Evolutionary conservation across 495 filamentous ascomycete genomes (phyloP).

Genomic region (Xylaria flabelliformis): DNA sequence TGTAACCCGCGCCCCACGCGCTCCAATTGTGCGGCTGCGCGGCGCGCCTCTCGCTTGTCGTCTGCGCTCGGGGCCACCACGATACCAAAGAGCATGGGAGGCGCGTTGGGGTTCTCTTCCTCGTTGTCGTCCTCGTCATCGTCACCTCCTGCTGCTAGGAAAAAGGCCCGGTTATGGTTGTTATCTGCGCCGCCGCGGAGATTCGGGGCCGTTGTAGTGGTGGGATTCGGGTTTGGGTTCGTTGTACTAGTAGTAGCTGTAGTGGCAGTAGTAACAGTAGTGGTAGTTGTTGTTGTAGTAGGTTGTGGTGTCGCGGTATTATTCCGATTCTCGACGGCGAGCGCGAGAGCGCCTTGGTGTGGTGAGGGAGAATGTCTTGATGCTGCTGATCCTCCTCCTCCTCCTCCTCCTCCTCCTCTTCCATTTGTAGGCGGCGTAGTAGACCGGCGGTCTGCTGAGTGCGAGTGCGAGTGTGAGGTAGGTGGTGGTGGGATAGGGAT

Average conservation of each 20-base stretch:
- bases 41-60: constrained; percentile 39
- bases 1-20: constrained; percentile 47
- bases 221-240: neutral
- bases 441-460: neutral
- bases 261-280: no score
- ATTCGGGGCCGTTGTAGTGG: neutral
- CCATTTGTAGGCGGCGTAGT: constrained; percentile 5
- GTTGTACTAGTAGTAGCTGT: neutral
- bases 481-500: neutral
- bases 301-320: constrained; percentile 6
- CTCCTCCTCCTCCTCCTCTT: neutral
- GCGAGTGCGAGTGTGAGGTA: neutral
- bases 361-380: neutral
- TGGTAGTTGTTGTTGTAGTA: no score
- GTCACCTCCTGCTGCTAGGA: neutral
- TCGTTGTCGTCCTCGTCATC: constrained; percentile 8
- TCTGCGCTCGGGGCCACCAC: constrained; percentile 40
- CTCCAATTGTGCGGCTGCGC: constrained; percentile 44
- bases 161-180: neutral
- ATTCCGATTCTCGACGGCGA: constrained; percentile 2
- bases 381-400: neutral
- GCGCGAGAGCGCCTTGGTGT: constrained; percentile 28
- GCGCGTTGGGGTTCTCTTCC: constrained; percentile 30
- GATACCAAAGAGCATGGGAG: constrained; percentile 44
- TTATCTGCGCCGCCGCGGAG: constrained; percentile 17